Conservation (phyloP, 805 yeast species). For the Wickerhamiella bombiphila region DNA sequence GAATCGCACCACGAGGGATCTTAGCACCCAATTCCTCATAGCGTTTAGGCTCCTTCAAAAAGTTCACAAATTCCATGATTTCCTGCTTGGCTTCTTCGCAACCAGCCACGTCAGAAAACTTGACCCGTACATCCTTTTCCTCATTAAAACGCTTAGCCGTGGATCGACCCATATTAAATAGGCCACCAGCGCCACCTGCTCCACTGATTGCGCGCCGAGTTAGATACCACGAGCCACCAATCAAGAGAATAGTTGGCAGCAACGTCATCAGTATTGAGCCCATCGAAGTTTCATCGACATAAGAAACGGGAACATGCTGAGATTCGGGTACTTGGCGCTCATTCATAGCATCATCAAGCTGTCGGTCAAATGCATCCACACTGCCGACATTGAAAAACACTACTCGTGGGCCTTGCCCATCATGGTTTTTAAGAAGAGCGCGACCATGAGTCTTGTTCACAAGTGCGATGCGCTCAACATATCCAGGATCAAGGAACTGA, state of each 20-base stretch:
- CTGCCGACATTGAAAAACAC: conserved; percentile 73
- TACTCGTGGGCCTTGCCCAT: conserved; percentile 31
- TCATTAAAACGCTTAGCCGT: conserved; percentile 71
- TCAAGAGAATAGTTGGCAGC: conserved; percentile 74
- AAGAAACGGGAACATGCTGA: conserved; percentile 68
- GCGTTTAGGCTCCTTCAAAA: conserved; percentile 69
- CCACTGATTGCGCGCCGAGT: conserved; percentile 44
- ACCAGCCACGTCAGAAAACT: conserved; percentile 85
- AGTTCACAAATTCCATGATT: conserved; percentile 88
- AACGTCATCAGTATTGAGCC: conserved; percentile 53
- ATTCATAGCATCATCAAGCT: conserved; percentile 60
- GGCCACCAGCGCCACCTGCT: conserved; percentile 53
- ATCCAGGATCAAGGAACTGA: conserved; percentile 57
- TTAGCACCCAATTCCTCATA: conserved; percentile 84
- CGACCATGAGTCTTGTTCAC: conserved; percentile 65
- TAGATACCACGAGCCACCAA: conserved; percentile 79
- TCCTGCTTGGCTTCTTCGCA: conserved; percentile 90
- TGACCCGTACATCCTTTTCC: conserved; percentile 66
- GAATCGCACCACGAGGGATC: conserved; percentile 88
- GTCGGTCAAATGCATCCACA: conserved; percentile 72
- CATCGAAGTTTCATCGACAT: conserved; percentile 55
- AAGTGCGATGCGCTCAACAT: conserved; percentile 59
- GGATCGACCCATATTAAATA: conserved; percentile 65
- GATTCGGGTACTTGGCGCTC: conserved; percentile 45
- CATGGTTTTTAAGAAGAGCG: conserved; percentile 40